These are phyloP conservation scores for sorghum (Sorghum bicolor) DNA, from an alignment of 176 grass and related monocot genomes.

Conservation along the genomic window DNA sequence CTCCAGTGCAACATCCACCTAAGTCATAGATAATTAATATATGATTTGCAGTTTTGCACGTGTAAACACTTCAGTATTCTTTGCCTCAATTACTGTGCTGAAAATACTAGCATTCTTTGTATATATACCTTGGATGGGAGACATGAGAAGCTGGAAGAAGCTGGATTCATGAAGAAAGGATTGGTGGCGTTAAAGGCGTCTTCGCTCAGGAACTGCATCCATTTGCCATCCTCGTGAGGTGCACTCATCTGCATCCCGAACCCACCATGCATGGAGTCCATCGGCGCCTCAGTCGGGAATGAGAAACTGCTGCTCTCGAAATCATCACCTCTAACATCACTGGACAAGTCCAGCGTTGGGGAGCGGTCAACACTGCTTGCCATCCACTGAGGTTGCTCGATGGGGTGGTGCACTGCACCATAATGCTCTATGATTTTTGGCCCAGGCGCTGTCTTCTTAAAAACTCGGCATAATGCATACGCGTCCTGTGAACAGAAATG, in stretches of 20 bases:
- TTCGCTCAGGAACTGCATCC: conserved; percentile 75
- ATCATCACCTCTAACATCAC: conserved; percentile 69
- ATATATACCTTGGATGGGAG: conserved; percentile 79
- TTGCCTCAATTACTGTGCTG: background rate
- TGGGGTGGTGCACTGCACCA: conserved; percentile 42
- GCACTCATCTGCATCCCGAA: conserved; percentile 35
- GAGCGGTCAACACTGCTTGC: conserved; percentile 47
- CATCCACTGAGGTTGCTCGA: conserved; percentile 53
- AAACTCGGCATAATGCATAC: conserved; percentile 89
- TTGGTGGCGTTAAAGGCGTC: conserved; percentile 54
- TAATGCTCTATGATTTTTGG: conserved; percentile 87
- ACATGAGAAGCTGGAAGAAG: conserved; percentile 48
- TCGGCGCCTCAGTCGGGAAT: conserved; percentile 36
- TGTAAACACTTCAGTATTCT: background rate
- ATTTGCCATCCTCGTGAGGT: conserved; percentile 48
- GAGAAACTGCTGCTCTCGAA: conserved; percentile 65
- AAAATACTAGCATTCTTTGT: background rate
- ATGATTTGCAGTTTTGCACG: background rate
- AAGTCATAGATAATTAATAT: background rate
- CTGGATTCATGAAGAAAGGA: conserved; percentile 45
- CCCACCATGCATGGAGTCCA: conserved; percentile 36
- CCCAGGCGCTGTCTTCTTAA: conserved; percentile 82
- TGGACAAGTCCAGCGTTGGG: conserved; percentile 49
- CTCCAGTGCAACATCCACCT: conserved; percentile 82
- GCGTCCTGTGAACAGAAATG: conserved; percentile 57